A percentile compares a stretch with the other conserved stretches of the same genome.
Evolutionary conservation across 2,329 filamentous ascomycete species (phyloP).

Genomic region (Didymella pinodella): DNA sequence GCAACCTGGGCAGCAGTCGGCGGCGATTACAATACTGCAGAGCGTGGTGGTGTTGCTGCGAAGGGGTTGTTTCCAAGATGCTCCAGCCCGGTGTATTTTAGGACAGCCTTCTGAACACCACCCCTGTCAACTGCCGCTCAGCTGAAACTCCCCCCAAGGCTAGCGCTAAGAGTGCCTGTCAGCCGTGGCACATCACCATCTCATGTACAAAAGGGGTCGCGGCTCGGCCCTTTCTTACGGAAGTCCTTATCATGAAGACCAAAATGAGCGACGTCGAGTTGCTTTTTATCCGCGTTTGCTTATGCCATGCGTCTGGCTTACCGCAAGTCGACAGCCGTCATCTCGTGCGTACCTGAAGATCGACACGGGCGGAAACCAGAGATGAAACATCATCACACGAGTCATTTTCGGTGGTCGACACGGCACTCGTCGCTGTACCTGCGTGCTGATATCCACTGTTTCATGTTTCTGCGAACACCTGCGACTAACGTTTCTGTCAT

Average conservation of each 20-base stretch:
- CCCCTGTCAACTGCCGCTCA: conserved; percentile 10
- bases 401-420: conserved; percentile 7
- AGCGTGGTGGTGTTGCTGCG: conserved; percentile 7
- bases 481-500: conserved; percentile 11
- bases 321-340: conserved; percentile 3
- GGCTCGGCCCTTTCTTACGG: conserved; percentile 19
- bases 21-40: conserved; percentile 6
- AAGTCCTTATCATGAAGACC: background rate
- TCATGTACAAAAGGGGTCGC: conserved; percentile 8
- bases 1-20: conserved; percentile 4
- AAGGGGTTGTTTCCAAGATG: conserved; percentile 13
- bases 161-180: conserved; percentile 22
- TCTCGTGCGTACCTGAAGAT: conserved; percentile 17
- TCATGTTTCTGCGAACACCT: conserved; percentile 8
- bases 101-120: conserved; percentile 5
- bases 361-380: conserved; percentile 8
- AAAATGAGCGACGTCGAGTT: background rate
- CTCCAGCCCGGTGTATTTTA: conserved; percentile 14
- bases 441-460: conserved; percentile 4
- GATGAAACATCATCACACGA: conserved; percentile 16
- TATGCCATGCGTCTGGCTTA: background rate
- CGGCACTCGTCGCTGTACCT: conserved; percentile 5
- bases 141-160: conserved; percentile 12
- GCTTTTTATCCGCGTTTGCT: background rate
- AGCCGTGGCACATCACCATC: conserved; percentile 17